Evolutionary conservation across 768 basidiomycete species (phyloP).

Genomic region (Galerina marginata): DNA sequence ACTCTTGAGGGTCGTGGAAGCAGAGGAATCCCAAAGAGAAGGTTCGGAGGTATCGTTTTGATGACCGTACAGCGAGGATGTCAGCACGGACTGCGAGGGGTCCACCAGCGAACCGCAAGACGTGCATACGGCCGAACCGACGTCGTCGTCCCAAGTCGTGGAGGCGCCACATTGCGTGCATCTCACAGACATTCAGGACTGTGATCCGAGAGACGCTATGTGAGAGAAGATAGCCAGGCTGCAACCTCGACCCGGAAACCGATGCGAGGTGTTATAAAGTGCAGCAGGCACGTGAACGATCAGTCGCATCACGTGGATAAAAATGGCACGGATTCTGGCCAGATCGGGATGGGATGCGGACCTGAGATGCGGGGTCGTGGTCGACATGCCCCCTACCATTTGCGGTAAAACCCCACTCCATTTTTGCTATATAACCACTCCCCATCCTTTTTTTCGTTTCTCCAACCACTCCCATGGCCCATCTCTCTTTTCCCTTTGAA

Average conservation of each 20-base stretch:
- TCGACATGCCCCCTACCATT: slow-evolving; percentile 23
- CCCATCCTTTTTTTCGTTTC: slow-evolving; percentile 26
- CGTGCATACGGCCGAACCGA: slow-evolving; percentile 68
- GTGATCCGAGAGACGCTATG: slow-evolving; percentile 1
- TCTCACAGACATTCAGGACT: slow-evolving; percentile 33
- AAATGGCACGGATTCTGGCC: background rate
- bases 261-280: background rate
- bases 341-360: slow-evolving; percentile 2
- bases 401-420: slow-evolving; percentile 27
- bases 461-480: slow-evolving; percentile 53
- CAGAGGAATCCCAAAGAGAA: slow-evolving; percentile 35
- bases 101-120: slow-evolving; percentile 75
- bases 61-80: slow-evolving; percentile 41
- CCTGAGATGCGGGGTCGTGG: slow-evolving; percentile 10
- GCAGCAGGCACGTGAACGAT: no score
- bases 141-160: slow-evolving; percentile 61
- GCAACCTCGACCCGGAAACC: background rate
- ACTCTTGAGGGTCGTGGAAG: slow-evolving; percentile 51
- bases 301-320: no score
- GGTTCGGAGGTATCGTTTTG: slow-evolving; percentile 35
- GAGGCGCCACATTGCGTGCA: slow-evolving; percentile 62
- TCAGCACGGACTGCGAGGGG: slow-evolving; percentile 64
- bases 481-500: slow-evolving; percentile 53
- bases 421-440: slow-evolving; percentile 34
- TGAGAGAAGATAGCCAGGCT: slow-evolving; percentile 12